Conservation (phyloP, 352 stramenopile genomes). For the Phytophthora tentaculata region DNA sequence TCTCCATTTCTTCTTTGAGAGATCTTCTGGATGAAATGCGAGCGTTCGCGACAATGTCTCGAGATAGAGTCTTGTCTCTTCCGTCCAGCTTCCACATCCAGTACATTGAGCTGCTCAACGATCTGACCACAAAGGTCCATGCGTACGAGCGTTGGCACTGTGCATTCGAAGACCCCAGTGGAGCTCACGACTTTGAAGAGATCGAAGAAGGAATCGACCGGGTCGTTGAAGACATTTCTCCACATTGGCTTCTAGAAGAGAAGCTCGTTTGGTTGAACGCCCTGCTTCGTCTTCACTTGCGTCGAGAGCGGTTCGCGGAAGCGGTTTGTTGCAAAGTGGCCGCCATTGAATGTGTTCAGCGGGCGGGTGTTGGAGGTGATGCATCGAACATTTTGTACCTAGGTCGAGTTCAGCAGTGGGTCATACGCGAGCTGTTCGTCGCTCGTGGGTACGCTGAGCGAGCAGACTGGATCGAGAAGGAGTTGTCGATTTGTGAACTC, state of each 20-base stretch:
- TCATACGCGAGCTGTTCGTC: constrained; percentile 46
- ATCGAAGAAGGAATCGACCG: constrained; percentile 70
- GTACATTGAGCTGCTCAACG: constrained; percentile 55
- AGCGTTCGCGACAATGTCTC: constrained; percentile 29
- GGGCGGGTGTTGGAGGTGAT: constrained; percentile 3
- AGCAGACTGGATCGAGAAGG: constrained; percentile 56
- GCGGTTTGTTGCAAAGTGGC: constrained; percentile 65
- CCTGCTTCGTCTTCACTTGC: constrained; percentile 57
- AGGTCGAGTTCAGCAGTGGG: constrained; percentile 37
- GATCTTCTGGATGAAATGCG: constrained; percentile 67
- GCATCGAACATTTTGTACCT: constrained; percentile 4
- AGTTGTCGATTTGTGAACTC: constrained; percentile 63
- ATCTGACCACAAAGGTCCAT: constrained; percentile 59
- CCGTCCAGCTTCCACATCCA: constrained; percentile 51
- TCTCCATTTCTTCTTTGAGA: constrained; percentile 39
- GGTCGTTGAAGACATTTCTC: constrained; percentile 59
- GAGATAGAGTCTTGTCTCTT: constrained; percentile 16
- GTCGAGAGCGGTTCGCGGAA: constrained; percentile 53
- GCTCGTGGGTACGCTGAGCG: constrained; percentile 49
- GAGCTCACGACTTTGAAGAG: constrained; percentile 53
- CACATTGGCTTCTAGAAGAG: constrained; percentile 60
- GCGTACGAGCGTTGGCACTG: constrained; percentile 62
- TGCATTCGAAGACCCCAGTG: constrained; percentile 34
- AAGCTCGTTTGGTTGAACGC: constrained; percentile 70
- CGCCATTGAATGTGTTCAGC: constrained; percentile 47